Evolutionary conservation across 1,139 yeast genomes (phyloP).

Genomic region (Sugiyamaella grinbergsii): DNA sequence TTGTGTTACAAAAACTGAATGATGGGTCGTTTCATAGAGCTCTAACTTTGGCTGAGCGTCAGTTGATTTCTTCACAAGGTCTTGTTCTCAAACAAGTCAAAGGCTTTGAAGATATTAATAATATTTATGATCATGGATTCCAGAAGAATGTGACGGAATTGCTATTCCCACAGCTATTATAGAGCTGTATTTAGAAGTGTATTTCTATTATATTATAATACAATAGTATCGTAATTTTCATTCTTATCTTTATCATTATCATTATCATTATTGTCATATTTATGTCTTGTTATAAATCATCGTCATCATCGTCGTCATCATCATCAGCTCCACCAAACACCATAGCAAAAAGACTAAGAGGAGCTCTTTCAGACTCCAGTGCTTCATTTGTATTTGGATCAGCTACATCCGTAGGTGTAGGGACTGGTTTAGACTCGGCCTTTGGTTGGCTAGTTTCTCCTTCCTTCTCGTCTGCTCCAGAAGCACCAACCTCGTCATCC

Average conservation of each 20-base stretch:
- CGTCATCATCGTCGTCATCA: conserved; percentile 16
- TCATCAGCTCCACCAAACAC: conserved; percentile 33
- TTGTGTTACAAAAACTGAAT: conserved; percentile 37
- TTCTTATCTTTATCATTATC: conserved; percentile 6
- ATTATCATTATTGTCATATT: background rate
- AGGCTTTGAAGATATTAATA: conserved; percentile 54
- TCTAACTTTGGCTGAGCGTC: conserved; percentile 35
- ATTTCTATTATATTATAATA: background rate
- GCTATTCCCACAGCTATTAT: conserved; percentile 32
- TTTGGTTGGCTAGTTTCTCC: conserved; percentile 2
- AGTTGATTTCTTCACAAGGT: conserved; percentile 27
- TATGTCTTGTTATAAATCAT: conserved; percentile 2
- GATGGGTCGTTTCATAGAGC: conserved; percentile 37
- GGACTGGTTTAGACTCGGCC: conserved; percentile 4
- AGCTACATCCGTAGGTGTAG: background rate
- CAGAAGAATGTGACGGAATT: conserved; percentile 50
- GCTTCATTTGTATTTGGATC: conserved; percentile 29
- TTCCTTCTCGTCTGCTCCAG: background rate
- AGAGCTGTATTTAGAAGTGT: background rate
- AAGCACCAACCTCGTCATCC: background rate
- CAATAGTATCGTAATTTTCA: background rate
- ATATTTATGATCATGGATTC: conserved; percentile 72
- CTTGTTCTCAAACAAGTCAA: conserved; percentile 41
- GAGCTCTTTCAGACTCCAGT: conserved; percentile 30
- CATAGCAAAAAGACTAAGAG: conserved; percentile 31